Conservation (phyloP, 2,329 filamentous ascomycete species). For the Zasmidium citrigriseum region DNA sequence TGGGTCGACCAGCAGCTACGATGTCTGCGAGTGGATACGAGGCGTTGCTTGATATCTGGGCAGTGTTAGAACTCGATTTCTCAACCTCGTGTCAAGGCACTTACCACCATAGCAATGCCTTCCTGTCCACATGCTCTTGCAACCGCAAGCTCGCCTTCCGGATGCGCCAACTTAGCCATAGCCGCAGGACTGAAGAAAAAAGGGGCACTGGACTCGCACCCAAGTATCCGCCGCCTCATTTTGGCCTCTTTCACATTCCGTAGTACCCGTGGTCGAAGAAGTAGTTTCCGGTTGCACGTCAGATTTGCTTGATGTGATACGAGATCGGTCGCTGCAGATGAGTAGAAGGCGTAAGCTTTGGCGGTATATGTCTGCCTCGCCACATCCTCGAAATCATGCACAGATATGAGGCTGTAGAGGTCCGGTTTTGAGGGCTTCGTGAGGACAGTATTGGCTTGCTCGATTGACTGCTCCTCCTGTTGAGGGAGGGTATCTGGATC, state of each 20-base stretch:
- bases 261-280: slow-evolving; percentile 50
- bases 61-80: too few relatives aligned
- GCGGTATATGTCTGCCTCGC: slow-evolving; percentile 35
- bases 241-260: slow-evolving; percentile 41
- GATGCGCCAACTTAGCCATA: slow-evolving; percentile 33
- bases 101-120: slow-evolving; percentile 21
- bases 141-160: slow-evolving; percentile 35
- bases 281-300: slow-evolving; percentile 42
- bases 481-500: slow-evolving; percentile 5
- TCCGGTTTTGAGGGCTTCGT: slow-evolving; percentile 43
- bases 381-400: slow-evolving; percentile 49
- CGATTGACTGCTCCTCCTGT: slow-evolving; percentile 5
- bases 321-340: slow-evolving; percentile 51
- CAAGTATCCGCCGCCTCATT: slow-evolving; percentile 37
- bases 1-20: slow-evolving; percentile 23
- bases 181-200: slow-evolving; percentile 39
- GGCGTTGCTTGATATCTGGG: slow-evolving; percentile 31
- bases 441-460: slow-evolving; percentile 3
- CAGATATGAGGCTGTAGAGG: slow-evolving; percentile 47
- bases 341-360: slow-evolving; percentile 46
- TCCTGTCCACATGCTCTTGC: slow-evolving; percentile 26
- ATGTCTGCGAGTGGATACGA: slow-evolving; percentile 35
- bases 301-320: slow-evolving; percentile 45
- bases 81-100: too few relatives aligned
- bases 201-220: slow-evolving; percentile 34